Evolutionary conservation across 257 asterid genomes (phyloP), one percentile per base, ranked within the genome.

Genomic region (Solanum sitiens): DNA sequence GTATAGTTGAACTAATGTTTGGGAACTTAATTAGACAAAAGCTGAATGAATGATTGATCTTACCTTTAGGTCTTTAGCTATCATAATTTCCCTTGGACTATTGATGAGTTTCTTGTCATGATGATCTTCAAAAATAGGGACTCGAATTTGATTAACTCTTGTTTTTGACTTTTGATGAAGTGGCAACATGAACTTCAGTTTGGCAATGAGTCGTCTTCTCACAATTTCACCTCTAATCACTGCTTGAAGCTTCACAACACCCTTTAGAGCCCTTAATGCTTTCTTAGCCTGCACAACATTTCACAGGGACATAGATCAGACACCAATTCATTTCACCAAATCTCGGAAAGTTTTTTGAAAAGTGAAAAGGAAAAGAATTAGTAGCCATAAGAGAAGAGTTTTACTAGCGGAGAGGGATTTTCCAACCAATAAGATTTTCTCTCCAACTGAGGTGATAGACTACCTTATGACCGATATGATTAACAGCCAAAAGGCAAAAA

Each of bases 211-310:
- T 32, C 88, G 87, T 16, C 91, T 89, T 88, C 98, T 93, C 79
- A 88, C 96, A 47, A 94, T 92, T 92, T 95, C 97, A 11, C 98
- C 98, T 40, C 99, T 92, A 65, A 95, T 86, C 89, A 95, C 94
- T 23, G 99, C 99, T 91, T 95, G 99, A 90, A 96, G 94, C 87
- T 91, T 93, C 90, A 96, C 98, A 45, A 95, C 30, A 86, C 99
- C 99, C 89, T 91, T 95, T 30, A 96, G 85, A 13, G 97, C 99
- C 89, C 93, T 90, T 91, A 95, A 86, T 45, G 99, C 99, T 92
- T 95, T 94, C 90, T 91, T 93, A 40, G 94, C 99, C 99, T 96
- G 90, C 88, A 87, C 40, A 50, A 80, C 42, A 45, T 47, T 30
- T 32, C 85, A 50, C 68, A 50, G 35, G 70, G 85, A 6, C 65